These are phyloP conservation scores for Cardamine occulta DNA, from an alignment of 345 rosid species.

Conservation along the genomic window DNA sequence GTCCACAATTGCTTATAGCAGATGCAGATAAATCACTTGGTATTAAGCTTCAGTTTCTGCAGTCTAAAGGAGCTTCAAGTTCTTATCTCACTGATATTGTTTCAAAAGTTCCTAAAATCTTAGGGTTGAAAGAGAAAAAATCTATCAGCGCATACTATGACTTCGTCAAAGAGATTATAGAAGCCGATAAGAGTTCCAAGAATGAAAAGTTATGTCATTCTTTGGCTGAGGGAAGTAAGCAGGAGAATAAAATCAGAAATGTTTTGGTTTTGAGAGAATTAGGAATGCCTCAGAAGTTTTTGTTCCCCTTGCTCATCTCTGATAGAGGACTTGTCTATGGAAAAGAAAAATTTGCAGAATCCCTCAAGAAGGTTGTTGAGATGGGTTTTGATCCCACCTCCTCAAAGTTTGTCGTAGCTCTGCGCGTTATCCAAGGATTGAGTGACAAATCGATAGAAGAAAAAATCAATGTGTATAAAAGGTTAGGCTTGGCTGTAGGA, in stretches of 20 bases:
- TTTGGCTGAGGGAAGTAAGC: neutral
- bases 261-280: neutral
- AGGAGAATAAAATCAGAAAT: conserved; percentile 18
- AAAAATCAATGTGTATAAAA: neutral
- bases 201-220: neutral
- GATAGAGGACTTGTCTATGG: neutral
- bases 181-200: neutral
- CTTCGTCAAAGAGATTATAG: conserved; percentile 15
- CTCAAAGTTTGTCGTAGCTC: conserved; percentile 30
- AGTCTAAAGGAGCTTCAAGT: conserved; percentile 34
- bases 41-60: conserved; percentile 40
- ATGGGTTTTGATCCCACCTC: conserved; percentile 29
- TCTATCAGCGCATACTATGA: neutral
- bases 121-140: neutral
- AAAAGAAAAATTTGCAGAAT: conserved; percentile 10
- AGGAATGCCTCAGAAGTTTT: neutral
- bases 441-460: conserved; percentile 7
- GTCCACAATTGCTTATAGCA: conserved; percentile 21
- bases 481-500: conserved; percentile 38
- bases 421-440: neutral
- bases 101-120: conserved; percentile 1
- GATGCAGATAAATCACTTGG: conserved; percentile 25
- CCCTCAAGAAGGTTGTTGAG: conserved; percentile 1
- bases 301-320: neutral
- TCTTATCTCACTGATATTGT: conserved; percentile 17